These are phyloP conservation scores for Gyromitra esculenta DNA, from an alignment of 2,329 filamentous ascomycete genomes.

Conservation along the genomic window DNA sequence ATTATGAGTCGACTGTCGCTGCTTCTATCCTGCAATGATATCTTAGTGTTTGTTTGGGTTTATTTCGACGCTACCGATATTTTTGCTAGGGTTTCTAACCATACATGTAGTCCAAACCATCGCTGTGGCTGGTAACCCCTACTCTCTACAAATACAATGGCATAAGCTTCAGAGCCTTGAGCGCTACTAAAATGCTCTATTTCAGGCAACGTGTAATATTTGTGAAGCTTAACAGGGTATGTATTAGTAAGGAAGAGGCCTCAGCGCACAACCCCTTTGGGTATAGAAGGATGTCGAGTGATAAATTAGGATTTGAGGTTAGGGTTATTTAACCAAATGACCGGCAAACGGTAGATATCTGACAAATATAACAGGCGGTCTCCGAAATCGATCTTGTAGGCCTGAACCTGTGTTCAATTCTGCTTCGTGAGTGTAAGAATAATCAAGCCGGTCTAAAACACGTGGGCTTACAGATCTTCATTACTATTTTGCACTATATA, in stretches of 20 bases:
- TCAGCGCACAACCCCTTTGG: neutral
- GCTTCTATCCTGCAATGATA: neutral
- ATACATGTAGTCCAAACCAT: neutral
- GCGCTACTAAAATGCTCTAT: neutral
- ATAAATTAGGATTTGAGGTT: conserved; percentile 30
- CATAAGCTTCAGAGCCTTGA: neutral
- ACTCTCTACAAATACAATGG: neutral
- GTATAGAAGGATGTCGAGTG: conserved; percentile 23
- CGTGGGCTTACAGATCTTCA: neutral
- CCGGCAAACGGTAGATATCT: too few relatives aligned
- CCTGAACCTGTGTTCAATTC: neutral
- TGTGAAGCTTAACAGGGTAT: neutral
- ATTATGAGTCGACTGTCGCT: neutral
- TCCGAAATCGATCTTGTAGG: neutral
- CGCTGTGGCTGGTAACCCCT: neutral
- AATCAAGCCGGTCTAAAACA: neutral
- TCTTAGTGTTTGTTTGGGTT: neutral
- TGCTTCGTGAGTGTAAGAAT: neutral
- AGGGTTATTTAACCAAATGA: neutral
- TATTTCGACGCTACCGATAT: too few relatives aligned
- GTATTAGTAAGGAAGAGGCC: neutral
- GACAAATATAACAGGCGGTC: too few relatives aligned
- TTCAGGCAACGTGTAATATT: neutral
- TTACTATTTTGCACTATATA: neutral
- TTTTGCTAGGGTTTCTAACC: neutral